Evolutionary conservation across 2,329 filamentous ascomycete species (phyloP).

Genomic region (Diaporthe amygdali): DNA sequence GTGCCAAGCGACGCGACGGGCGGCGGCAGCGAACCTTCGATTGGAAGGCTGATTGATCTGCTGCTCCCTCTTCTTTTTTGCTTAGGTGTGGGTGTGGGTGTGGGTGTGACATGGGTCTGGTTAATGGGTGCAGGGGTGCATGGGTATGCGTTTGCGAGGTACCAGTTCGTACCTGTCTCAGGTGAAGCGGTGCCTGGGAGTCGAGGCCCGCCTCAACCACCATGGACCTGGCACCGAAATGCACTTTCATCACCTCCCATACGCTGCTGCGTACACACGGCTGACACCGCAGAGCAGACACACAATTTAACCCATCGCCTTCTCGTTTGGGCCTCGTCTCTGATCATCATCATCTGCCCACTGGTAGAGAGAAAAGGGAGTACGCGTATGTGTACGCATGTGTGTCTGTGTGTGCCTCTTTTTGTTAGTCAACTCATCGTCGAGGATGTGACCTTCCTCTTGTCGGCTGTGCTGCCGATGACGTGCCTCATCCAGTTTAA

Average conservation of each 20-base stretch:
- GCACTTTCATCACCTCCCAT: neutral
- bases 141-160: neutral
- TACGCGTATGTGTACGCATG: neutral
- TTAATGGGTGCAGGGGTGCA: neutral
- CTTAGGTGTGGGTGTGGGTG: too few species aligned
- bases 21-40: neutral
- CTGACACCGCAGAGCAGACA: too few species aligned
- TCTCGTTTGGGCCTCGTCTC: neutral
- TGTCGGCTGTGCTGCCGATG: constrained; percentile 3
- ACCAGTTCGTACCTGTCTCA: constrained; percentile 12
- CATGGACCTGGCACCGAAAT: neutral
- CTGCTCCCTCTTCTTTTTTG: too few species aligned
- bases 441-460: constrained; percentile 7
- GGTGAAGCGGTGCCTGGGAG: constrained; percentile 13
- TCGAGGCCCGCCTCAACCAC: neutral
- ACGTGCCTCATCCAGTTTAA: neutral
- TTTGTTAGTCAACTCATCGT: neutral
- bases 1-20: constrained; percentile 1
- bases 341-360: too few species aligned
- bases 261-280: neutral
- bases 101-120: too few species aligned
- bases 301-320: too few species aligned
- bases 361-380: neutral
- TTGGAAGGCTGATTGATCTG: neutral
- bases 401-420: neutral